phyloP scores from a whole-genome alignment of 2,329 filamentous ascomycete genomes.

The Neopestalotiopsis sp. region DNA sequence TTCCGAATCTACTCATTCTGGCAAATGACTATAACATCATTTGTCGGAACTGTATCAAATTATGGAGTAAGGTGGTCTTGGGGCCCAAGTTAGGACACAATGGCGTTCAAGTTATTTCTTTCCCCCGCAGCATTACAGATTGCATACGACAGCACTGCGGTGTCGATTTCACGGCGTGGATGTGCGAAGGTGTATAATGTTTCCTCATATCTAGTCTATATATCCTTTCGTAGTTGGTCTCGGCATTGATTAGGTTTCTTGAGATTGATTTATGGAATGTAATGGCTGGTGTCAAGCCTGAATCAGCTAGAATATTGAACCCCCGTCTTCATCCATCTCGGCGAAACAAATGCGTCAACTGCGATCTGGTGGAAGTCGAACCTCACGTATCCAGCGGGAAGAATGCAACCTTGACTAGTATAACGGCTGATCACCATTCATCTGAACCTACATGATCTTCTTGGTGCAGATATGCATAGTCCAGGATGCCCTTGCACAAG shows the following conservation, averaged over 20 bases:
- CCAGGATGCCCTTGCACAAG: slow-evolving; percentile 15
- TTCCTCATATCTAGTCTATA: not conserved
- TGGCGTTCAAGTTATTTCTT: not conserved
- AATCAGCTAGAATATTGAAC: no score
- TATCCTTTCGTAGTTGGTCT: not conserved
- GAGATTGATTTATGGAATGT: not conserved
- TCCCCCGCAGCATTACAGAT: not conserved
- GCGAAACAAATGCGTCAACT: no score
- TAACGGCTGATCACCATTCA: no score
- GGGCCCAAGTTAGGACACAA: not conserved
- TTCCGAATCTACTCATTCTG: not conserved
- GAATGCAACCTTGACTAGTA: no score
- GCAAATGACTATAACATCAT: not conserved
- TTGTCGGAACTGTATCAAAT: not conserved
- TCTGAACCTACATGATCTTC: not conserved
- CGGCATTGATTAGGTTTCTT: not conserved
- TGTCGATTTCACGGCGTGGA: not conserved
- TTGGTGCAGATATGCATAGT: slow-evolving; percentile 4
- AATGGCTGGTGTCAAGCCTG: not conserved
- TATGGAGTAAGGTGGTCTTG: not conserved
- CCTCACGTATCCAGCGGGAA: no score
- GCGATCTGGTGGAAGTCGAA: no score
- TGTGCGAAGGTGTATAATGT: not conserved
- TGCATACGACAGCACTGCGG: not conserved
- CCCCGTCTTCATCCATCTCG: no score